Conservation (phyloP, 257 asterid species). For the Thymus quinquecostatus region DNA sequence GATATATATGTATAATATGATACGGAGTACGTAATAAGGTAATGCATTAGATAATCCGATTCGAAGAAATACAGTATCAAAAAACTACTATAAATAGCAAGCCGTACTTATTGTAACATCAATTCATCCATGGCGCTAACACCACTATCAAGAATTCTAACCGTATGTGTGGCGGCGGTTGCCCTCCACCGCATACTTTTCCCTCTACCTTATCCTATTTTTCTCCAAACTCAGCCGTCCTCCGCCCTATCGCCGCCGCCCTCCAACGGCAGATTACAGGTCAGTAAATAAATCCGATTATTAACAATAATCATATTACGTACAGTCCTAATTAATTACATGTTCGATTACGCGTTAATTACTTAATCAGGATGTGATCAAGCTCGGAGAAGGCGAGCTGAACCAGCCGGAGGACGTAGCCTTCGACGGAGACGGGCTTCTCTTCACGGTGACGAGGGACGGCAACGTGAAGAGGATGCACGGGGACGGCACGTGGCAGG, state of each 20-base stretch:
- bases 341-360: neutral
- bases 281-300: neutral
- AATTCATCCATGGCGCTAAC: neutral
- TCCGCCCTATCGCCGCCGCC: conserved; percentile 33
- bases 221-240: conserved; percentile 40
- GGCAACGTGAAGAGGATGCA: conserved; percentile 64
- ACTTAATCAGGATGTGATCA: conserved; percentile 47
- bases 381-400: conserved; percentile 69
- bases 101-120: neutral
- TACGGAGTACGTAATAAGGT: too few relatives aligned
- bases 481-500: conserved; percentile 64
- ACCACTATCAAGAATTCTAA: conserved; percentile 36
- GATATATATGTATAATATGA: too few relatives aligned
- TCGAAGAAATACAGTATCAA: neutral
- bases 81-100: neutral
- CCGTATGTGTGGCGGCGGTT: conserved; percentile 43
- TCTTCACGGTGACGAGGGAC: conserved; percentile 69
- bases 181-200: conserved; percentile 40
- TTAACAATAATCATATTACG: neutral
- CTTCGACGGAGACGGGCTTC: conserved; percentile 47
- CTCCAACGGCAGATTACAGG: conserved; percentile 65
- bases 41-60: too few relatives aligned
- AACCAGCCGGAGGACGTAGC: conserved; percentile 61
- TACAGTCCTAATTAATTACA: too few relatives aligned
- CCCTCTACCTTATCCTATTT: conserved; percentile 42